Percentiles rank a stretch among this genome's conserved stretches.
Evolutionary conservation across 2,329 filamentous ascomycete genomes (phyloP).

Genomic region (Epichloe hybrida): DNA sequence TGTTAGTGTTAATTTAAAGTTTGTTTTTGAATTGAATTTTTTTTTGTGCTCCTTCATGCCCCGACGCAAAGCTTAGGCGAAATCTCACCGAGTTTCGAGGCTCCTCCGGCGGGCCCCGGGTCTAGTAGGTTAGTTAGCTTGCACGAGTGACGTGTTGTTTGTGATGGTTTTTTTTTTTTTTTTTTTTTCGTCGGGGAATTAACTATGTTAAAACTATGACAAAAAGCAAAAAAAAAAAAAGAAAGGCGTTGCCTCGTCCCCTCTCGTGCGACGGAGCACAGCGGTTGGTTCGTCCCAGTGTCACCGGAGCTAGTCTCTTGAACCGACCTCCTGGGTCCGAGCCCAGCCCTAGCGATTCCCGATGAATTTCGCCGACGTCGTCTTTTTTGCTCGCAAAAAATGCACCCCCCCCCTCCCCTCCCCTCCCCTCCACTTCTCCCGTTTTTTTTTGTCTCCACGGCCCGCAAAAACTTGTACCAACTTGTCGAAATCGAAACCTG

Average conservation of each 20-base stretch:
- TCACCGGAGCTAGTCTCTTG: not conserved
- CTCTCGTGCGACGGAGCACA: not conserved
- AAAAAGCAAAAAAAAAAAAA: not conserved
- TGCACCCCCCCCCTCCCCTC: not conserved
- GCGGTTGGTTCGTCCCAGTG: not conserved
- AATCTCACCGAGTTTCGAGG: too few relatives aligned
- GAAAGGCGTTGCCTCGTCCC: not conserved
- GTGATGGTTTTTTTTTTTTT: too few relatives aligned
- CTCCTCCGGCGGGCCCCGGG: too few relatives aligned
- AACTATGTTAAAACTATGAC: not conserved
- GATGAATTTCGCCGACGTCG: not conserved
- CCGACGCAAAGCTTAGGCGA: too few relatives aligned
- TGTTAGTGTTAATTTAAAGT: too few relatives aligned
- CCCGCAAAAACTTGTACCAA: too few relatives aligned
- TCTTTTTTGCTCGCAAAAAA: not conserved
- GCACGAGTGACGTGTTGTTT: too few relatives aligned
- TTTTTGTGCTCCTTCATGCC: too few relatives aligned
- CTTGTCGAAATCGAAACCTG: not conserved
- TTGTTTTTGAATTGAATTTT: too few relatives aligned
- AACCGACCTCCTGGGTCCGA: not conserved
- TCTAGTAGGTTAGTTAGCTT: too few relatives aligned
- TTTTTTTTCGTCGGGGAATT: too few relatives aligned
- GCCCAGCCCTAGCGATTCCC: not conserved
- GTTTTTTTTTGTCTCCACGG: not conserved
- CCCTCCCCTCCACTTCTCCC: not conserved